Evolutionary conservation across 495 filamentous ascomycete genomes (phyloP).

Genomic region (Friedmanniomyces endolithicus): DNA sequence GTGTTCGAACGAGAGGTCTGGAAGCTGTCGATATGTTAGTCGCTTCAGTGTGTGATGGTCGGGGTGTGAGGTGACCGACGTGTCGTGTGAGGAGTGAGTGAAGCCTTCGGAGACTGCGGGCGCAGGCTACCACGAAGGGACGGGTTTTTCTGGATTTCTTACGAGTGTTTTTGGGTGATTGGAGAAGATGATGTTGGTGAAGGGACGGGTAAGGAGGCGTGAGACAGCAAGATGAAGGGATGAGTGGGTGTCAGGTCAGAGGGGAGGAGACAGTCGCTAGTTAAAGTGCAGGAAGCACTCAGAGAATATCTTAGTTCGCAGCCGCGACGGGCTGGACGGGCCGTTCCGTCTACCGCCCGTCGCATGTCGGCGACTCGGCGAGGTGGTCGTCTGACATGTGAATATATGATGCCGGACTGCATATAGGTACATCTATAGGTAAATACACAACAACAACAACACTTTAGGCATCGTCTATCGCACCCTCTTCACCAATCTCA

Average conservation of each 20-base stretch:
- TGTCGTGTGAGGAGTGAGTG: background rate
- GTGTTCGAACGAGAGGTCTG: background rate
- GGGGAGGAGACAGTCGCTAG: background rate
- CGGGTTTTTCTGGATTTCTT: slow-evolving; percentile 9
- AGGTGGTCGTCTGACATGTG: background rate
- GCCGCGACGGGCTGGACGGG: background rate
- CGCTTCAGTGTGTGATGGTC: background rate
- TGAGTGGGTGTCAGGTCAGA: background rate
- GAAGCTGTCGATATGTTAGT: background rate
- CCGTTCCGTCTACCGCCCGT: background rate
- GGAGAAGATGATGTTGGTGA: background rate
- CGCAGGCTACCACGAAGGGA: slow-evolving; percentile 1
- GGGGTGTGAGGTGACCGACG: background rate
- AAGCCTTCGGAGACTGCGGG: slow-evolving; percentile 1
- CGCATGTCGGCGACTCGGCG: background rate
- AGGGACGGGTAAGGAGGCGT: background rate
- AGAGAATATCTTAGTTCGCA: background rate
- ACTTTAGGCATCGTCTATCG: too few species aligned
- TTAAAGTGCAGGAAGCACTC: background rate
- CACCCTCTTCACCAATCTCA: too few species aligned
- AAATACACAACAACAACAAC: too few species aligned
- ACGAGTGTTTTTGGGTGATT: slow-evolving; percentile 2
- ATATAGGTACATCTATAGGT: background rate
- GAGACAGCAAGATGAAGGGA: background rate
- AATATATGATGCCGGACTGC: background rate